phyloP scores from a whole-genome alignment of 2,329 filamentous ascomycete genomes.

The Neonectria magnoliae region DNA sequence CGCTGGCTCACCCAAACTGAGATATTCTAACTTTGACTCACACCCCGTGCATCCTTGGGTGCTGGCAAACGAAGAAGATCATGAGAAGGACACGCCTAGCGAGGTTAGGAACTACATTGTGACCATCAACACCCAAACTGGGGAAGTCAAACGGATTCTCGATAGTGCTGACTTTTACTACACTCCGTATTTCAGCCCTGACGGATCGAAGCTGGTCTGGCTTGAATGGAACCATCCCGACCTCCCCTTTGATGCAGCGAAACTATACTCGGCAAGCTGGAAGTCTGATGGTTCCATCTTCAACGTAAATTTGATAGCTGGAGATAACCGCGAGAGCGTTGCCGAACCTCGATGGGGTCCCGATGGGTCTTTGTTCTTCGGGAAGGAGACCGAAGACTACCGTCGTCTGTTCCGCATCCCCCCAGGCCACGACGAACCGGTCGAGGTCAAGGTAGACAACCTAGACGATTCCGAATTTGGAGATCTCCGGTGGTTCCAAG shows the following conservation, averaged over 20 bases:
- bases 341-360: conserved; percentile 62
- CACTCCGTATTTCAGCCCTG: conserved; percentile 58
- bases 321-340: conserved; percentile 54
- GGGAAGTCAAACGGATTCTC: conserved; percentile 51
- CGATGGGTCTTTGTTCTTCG: conserved; percentile 60
- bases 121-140: conserved; percentile 53
- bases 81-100: conserved; percentile 47
- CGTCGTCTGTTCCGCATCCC: conserved; percentile 58
- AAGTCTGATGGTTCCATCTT: conserved; percentile 43
- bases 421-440: conserved; percentile 39
- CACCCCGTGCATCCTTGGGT: conserved; percentile 54
- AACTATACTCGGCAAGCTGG: conserved; percentile 58
- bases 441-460: conserved; percentile 48
- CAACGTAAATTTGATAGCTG: conserved; percentile 52
- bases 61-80: conserved; percentile 63
- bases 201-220: conserved; percentile 60
- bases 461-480: conserved; percentile 55
- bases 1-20: conserved; percentile 46
- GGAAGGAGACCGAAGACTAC: conserved; percentile 57
- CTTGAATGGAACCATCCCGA: conserved; percentile 65
- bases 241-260: conserved; percentile 60
- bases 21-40: conserved; percentile 59
- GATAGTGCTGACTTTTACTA: conserved; percentile 63
- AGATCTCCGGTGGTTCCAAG: conserved; percentile 44
- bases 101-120: conserved; percentile 52